Evolutionary conservation across 106 monocot species (phyloP), one percentile per base, ranked within the genome.

Genomic region (Triglochin maritima): DNA sequence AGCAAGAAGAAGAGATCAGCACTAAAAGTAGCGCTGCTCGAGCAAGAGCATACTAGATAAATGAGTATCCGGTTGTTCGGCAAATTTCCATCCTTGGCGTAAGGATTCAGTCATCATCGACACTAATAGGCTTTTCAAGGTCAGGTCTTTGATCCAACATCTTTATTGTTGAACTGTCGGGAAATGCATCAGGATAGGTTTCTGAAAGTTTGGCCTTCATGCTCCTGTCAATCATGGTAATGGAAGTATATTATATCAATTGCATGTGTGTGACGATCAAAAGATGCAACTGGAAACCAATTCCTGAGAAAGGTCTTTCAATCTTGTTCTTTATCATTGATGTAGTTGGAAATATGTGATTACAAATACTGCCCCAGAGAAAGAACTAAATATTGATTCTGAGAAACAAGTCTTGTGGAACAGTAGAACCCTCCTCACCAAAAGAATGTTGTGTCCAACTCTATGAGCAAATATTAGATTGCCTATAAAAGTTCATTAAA

Each of bases 131-230:
- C 48, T 48, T 82, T 56, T 96, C 91, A 49, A 96, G 83, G 64
- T 96, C 91, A 47, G 91, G 96, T 67, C 91, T 91, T 59, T 75
- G 79, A 44, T 96, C 96, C 13, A 82, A 48, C 47, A 68, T 64
- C 6, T 56, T 62, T 8, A 73, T 60, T 41, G 78, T 70, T 4
- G 78, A 81, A 67, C 44, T 68, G 64, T 83, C 84, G 13, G 91
- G 84, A 69, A 96, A 91, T 41, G 96, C 91, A 84, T 96, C 88
- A 10, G 88, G 96, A 72, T 96, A 96, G 50, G 84, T 88, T 2
- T 81, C 88, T 61, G 57, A 63, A 11, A 96, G 76, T 61, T 79
- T 86, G 46, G 79, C 62, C 72, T 96, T 96, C 82, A 84, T 88
- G 74, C 79, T 85, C 72, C 94, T 94, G 77, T 29, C 56, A 72